These are phyloP conservation scores for Tricholoma matsutake DNA, from an alignment of 768 basidiomycete genomes.

Conservation along the genomic window DNA sequence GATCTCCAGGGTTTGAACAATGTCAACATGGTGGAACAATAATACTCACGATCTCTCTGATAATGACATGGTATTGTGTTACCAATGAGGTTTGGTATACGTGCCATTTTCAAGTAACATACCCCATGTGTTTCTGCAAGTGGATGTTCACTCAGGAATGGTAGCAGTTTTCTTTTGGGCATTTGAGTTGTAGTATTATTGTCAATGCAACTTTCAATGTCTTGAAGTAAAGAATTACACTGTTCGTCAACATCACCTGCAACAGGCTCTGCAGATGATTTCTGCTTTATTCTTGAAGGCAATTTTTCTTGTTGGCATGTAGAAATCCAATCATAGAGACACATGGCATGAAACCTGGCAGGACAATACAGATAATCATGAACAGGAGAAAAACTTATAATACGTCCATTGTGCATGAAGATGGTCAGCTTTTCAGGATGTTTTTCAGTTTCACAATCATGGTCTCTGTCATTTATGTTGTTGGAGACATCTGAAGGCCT, in stretches of 20 bases:
- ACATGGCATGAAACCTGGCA: constrained; percentile 13
- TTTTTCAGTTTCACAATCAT: constrained; percentile 1
- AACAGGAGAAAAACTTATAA: constrained; percentile 19
- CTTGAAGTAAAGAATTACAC: too few species aligned
- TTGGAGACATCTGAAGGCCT: too few species aligned
- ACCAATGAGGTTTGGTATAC: constrained; percentile 29
- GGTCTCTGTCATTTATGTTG: not conserved
- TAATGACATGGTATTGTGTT: constrained; percentile 25
- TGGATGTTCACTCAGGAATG: too few species aligned
- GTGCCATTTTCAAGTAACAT: not conserved
- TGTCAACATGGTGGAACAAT: constrained; percentile 30
- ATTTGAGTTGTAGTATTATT: too few species aligned
- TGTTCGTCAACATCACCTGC: too few species aligned
- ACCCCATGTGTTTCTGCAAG: too few species aligned
- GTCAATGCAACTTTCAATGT: too few species aligned
- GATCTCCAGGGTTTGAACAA: constrained; percentile 32
- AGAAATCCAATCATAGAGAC: constrained; percentile 28
- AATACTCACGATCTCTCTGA: constrained; percentile 29
- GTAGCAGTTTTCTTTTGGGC: too few species aligned
- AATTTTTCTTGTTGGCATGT: constrained; percentile 1
- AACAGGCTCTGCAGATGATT: too few species aligned
- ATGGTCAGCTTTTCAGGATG: constrained; percentile 12
- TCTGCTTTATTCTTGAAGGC: not conserved
- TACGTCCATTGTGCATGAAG: constrained; percentile 3
- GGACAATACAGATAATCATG: too few species aligned